phyloP scores from a whole-genome alignment of 2,329 filamentous ascomycete genomes.

The Aulographum hederae region DNA sequence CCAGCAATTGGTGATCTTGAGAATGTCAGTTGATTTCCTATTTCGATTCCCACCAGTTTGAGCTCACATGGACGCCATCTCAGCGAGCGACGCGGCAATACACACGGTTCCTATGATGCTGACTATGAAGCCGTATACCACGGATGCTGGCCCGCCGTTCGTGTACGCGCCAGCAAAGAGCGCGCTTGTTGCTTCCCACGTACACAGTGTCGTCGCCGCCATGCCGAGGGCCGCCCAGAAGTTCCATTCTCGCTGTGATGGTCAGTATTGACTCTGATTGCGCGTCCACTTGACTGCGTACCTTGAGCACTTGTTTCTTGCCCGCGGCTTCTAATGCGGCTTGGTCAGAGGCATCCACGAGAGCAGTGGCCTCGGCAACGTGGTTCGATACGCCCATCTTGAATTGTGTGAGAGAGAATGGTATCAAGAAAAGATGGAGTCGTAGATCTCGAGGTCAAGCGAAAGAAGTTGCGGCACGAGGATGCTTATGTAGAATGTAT shows the following conservation, averaged over 20 bases:
- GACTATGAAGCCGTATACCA: neutral
- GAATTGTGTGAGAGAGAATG: too few species aligned
- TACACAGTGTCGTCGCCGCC: neutral
- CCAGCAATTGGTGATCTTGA: neutral
- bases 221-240: neutral
- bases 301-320: neutral
- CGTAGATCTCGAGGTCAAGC: too few species aligned
- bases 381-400: too few species aligned
- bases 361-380: too few species aligned
- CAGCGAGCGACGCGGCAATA: neutral
- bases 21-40: too few species aligned
- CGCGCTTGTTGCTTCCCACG: neutral
- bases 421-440: too few species aligned
- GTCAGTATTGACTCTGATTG: neutral
- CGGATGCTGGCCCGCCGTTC: neutral
- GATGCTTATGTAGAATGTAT: too few species aligned
- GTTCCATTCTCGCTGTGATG: neutral
- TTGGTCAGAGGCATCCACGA: too few species aligned
- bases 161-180: neutral
- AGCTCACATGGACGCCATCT: neutral
- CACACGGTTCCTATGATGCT: neutral
- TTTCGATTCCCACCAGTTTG: too few species aligned
- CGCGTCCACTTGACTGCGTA: neutral
- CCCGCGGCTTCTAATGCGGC: neutral
- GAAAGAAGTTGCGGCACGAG: too few species aligned